Evolutionary conservation across 2,329 filamentous ascomycete species (phyloP).

Genomic region (Aureobasidium sp.): DNA sequence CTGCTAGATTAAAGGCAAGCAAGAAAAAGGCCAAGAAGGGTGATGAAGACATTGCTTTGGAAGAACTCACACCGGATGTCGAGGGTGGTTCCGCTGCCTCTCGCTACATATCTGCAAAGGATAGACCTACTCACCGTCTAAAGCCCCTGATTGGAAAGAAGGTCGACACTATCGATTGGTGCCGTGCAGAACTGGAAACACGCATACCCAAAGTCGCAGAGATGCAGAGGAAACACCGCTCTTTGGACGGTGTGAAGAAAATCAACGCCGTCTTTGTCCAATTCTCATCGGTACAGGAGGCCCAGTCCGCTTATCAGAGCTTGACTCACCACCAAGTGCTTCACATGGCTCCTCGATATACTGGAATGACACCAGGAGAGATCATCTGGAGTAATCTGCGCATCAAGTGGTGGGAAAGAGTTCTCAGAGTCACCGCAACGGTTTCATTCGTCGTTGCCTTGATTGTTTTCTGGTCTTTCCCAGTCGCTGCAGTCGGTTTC

Average conservation of each 20-base stretch:
- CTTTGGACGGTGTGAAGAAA: constrained; percentile 52
- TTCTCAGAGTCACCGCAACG: constrained; percentile 64
- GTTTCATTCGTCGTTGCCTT: constrained; percentile 66
- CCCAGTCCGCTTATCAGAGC: constrained; percentile 80
- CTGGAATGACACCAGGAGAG: constrained; percentile 74
- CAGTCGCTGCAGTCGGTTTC: constrained; percentile 70
- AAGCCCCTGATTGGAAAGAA: constrained; percentile 72
- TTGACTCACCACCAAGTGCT: constrained; percentile 80
- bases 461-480: constrained; percentile 79
- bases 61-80: constrained; percentile 48
- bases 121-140: constrained; percentile 69
- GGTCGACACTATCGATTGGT: constrained; percentile 92
- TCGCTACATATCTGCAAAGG: constrained; percentile 65
- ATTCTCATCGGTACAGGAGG: constrained; percentile 73
- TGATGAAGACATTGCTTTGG: constrained; percentile 52
- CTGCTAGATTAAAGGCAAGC: constrained; percentile 58
- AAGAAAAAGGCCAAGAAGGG: constrained; percentile 60
- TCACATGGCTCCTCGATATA: constrained; percentile 78
- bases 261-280: constrained; percentile 83
- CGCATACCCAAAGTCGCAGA: constrained; percentile 65
- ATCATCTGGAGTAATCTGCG: constrained; percentile 81
- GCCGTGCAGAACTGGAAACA: constrained; percentile 66
- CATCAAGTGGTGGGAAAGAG: constrained; percentile 58
- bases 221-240: constrained; percentile 59
- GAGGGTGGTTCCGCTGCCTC: constrained; percentile 66